Conservation (phyloP, 768 basidiomycete species). For the Lactarius hatsudake region DNA sequence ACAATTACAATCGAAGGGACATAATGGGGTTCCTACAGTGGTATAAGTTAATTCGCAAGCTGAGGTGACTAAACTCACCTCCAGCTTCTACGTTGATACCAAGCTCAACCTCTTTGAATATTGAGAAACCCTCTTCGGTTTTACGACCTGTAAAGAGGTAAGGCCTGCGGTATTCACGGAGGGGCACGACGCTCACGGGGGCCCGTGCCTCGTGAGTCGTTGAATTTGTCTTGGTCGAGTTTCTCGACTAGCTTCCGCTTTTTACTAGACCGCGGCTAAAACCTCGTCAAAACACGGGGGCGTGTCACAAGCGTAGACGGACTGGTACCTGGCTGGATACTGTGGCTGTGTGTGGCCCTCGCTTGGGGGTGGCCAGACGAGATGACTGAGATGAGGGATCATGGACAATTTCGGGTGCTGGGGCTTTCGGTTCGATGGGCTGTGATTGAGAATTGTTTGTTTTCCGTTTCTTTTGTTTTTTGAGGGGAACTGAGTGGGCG, state of each 20-base stretch:
- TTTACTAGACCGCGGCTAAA: slow-evolving; percentile 8
- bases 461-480: slow-evolving; percentile 46
- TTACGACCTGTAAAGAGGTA: slow-evolving; percentile 50
- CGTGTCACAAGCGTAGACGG: too few relatives aligned
- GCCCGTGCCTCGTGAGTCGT: slow-evolving; percentile 72
- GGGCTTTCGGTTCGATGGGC: slow-evolving; percentile 29
- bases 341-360: too few relatives aligned
- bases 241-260: slow-evolving; percentile 30
- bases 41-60: slow-evolving; percentile 25
- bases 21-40: slow-evolving; percentile 68
- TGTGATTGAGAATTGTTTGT: slow-evolving; percentile 37
- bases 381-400: slow-evolving; percentile 52
- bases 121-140: slow-evolving; percentile 75
- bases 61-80: slow-evolving; percentile 46
- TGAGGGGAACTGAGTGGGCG: slow-evolving; percentile 39
- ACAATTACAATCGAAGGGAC: slow-evolving; percentile 88
- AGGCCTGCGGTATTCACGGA: neutral
- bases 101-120: slow-evolving; percentile 84
- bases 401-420: slow-evolving; percentile 57
- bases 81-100: slow-evolving; percentile 66
- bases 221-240: slow-evolving; percentile 51
- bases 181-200: slow-evolving; percentile 49
- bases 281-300: too few relatives aligned
- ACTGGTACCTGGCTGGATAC: too few relatives aligned
- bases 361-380: slow-evolving; percentile 35